Conservation (phyloP, 768 basidiomycete genomes). For the Lepiota venenata region DNA sequence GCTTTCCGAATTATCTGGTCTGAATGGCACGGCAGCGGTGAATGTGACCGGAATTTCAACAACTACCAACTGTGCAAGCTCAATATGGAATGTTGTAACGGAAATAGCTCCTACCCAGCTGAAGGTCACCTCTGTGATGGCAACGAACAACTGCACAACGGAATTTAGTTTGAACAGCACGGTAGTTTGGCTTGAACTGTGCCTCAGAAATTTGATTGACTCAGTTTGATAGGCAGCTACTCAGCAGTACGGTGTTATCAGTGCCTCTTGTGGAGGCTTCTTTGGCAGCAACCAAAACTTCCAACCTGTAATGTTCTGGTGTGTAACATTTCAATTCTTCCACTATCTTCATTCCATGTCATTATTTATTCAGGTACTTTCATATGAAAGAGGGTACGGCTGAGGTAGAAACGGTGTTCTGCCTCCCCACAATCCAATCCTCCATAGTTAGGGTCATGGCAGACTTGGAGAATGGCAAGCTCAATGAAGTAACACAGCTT, state of each 20-base stretch:
- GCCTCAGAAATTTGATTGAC: not conserved
- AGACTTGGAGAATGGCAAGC: constrained; percentile 37
- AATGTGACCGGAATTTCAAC: constrained; percentile 52
- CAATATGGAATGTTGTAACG: constrained; percentile 22
- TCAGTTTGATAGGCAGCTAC: constrained; percentile 25
- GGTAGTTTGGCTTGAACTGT: constrained; percentile 18
- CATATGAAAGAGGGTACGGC: constrained; percentile 27
- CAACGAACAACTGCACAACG: constrained; percentile 40
- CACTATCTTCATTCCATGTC: not conserved
- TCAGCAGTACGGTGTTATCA: constrained; percentile 48
- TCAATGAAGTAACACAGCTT: constrained; percentile 33
- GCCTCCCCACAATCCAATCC: constrained; percentile 45
- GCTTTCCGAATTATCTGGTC: constrained; percentile 37
- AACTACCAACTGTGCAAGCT: constrained; percentile 41
- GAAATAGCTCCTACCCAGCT: constrained; percentile 9
- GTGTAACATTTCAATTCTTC: constrained; percentile 11
- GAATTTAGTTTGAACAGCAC: constrained; percentile 32
- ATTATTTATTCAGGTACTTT: constrained; percentile 36
- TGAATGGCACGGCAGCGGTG: constrained; percentile 51
- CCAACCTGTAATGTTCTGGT: constrained; percentile 71
- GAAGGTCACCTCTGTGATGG: constrained; percentile 29
- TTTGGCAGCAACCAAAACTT: constrained; percentile 28
- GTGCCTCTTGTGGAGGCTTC: constrained; percentile 31
- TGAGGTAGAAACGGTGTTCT: constrained; percentile 53
- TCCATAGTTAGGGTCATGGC: constrained; percentile 40